Base-by-base conservation (phyloP, 495 filamentous ascomycete species). In the Aspergillus diversus region DNA sequence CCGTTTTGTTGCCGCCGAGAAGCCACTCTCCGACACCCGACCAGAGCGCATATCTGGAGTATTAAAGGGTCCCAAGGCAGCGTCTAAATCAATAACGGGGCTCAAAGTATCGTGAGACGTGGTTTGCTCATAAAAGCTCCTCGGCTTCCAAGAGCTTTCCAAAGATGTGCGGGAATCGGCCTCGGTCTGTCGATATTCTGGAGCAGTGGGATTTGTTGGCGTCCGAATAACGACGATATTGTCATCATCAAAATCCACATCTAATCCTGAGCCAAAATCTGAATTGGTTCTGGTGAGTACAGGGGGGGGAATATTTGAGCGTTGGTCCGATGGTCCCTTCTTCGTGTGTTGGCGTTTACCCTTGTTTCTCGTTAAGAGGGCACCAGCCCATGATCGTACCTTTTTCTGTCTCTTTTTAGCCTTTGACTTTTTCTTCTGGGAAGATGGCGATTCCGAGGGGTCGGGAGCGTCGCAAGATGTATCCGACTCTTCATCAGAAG, bases 51-150 rank as follows among this genome's bases (percentile, higher is more conserved):
- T 82, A 61, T 84, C 77, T 5, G 92, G 92, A 1, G 91, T 94
- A 69, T 95, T 93, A 76, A 96, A 96, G 0, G 95, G 93, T 3
- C 92, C 92, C 11, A 99, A 80, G n/a, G 94, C 95, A 39, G 93
- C 95, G 80, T 99, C 95, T 46, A 99, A 80, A 77, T 99, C 95
- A 57, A 99, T 94, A 61, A 97, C 86, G 5, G 90, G 91, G 66
- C 87, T 92, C 52, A 87, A 80, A 2, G 78, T 65, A 57, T 91
- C 88, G 37, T 84, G 81, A 33, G 68, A 63, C 12, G 89, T 86
- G 5, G 55, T 63, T 60, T 81, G 78, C 55, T 81, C 78, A 43
- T 81, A 75, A 62, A 81, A 76, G 53, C 77, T 79, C 59, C 76
- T 73, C 7, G 81, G 80, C 56, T 81, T 84, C 80, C 80, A 83